Percentiles rank a stretch among this genome's conserved stretches.
These are phyloP conservation scores for Cryptococcus neoformans DNA, from an alignment of 1,284 basidiomycete genomes.

Conservation along the genomic window DNA sequence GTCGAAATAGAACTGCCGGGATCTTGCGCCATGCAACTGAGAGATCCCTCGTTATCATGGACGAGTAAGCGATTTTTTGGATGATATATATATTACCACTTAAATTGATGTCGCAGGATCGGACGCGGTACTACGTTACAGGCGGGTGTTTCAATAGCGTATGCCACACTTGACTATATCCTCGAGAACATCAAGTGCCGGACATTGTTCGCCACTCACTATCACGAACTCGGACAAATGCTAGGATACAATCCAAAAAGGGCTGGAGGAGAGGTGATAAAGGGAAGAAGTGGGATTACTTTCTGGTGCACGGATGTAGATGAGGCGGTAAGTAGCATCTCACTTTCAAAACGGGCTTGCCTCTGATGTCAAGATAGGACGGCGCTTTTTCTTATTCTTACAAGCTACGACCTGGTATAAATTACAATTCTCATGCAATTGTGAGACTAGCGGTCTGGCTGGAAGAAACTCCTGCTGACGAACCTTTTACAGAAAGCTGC, in stretches of 20 bases:
- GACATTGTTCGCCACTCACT: constrained; percentile 93
- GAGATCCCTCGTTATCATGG: constrained; percentile 88
- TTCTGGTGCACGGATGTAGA: constrained; percentile 89
- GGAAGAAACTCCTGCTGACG: background rate
- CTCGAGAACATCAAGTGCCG: constrained; percentile 70
- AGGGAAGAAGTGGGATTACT: constrained; percentile 55
- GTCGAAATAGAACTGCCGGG: constrained; percentile 45
- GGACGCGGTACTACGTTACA: constrained; percentile 90
- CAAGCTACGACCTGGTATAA: constrained; percentile 74
- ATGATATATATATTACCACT: no score
- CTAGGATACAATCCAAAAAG: constrained; percentile 57
- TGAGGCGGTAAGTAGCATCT: constrained; percentile 59
- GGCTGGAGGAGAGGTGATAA: constrained; percentile 6
- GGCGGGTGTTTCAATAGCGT: constrained; percentile 91
- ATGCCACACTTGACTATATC: constrained; percentile 82
- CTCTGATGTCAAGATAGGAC: constrained; percentile 49
- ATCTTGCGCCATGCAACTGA: constrained; percentile 72
- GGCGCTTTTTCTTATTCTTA: constrained; percentile 81
- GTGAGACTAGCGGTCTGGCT: constrained; percentile 42
- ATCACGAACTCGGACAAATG: constrained; percentile 88
- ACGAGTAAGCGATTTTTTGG: constrained; percentile 56
- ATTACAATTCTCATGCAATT: constrained; percentile 86
- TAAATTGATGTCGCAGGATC: constrained; percentile 46
- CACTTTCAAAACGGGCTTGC: constrained; percentile 27
- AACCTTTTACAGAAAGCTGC: constrained; percentile 61